Percentiles rank a stretch among this genome's conserved stretches.
Evolutionary conservation across 108 stramenopile genomes (phyloP).

Genomic region (Skeletonema menzelii): DNA sequence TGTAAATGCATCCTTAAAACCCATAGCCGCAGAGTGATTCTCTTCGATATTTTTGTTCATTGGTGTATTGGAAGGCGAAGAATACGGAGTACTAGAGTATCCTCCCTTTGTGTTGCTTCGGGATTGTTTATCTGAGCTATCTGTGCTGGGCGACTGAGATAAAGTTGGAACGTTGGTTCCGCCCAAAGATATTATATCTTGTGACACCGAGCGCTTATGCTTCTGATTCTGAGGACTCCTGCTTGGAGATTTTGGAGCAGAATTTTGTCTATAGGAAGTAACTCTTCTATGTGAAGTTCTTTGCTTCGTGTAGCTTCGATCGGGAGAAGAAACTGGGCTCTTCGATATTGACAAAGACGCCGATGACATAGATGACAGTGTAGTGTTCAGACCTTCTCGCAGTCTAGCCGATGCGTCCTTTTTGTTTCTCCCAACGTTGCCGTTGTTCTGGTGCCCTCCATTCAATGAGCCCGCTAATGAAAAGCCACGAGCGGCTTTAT

Average conservation of each 20-base stretch:
- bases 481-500: not conserved
- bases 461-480: not conserved
- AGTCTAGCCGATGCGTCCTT: conserved; percentile 4
- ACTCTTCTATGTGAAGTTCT: not conserved
- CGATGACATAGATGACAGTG: not conserved
- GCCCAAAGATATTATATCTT: not conserved
- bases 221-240: not conserved
- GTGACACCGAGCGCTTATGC: not conserved
- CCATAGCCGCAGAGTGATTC: conserved; percentile 14
- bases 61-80: conserved; percentile 5
- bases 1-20: conserved; percentile 35
- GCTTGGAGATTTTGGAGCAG: not conserved
- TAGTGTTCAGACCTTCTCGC: not conserved
- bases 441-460: not conserved
- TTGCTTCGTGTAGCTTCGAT: not conserved
- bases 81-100: conserved; percentile 2
- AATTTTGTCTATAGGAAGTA: not conserved
- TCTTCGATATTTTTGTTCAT: conserved; percentile 30
- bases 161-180: not conserved
- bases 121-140: conserved; percentile 8
- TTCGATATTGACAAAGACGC: not conserved
- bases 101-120: conserved; percentile 3
- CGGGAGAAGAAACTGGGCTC: not conserved
- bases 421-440: not conserved
- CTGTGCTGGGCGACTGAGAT: conserved; percentile 3